Percentiles rank a stretch among this genome's conserved stretches.
Evolutionary conservation across 768 basidiomycete species (phyloP).

Genomic region (Lactarius hatsudake): DNA sequence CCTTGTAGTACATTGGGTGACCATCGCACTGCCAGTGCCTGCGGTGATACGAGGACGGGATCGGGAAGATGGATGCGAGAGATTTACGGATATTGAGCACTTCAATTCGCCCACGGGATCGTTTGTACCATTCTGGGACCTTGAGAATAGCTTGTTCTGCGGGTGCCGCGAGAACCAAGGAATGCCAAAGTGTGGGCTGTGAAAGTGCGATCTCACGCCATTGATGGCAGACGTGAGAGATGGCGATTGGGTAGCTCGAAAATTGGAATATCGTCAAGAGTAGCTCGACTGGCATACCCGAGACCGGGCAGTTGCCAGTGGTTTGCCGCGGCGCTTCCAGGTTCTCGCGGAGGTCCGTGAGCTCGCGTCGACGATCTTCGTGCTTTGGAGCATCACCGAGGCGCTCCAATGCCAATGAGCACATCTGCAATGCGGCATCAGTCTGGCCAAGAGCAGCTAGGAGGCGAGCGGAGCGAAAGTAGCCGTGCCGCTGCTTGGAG

Average conservation of each 20-base stretch:
- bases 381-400: constrained; percentile 42
- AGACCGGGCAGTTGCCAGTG: constrained; percentile 13
- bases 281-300: constrained; percentile 64
- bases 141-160: constrained; percentile 48
- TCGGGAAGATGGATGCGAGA: constrained; percentile 30
- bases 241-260: constrained; percentile 42
- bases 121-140: constrained; percentile 55
- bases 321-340: background rate
- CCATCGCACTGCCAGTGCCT: background rate
- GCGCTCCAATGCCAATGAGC: constrained; percentile 52
- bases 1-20: constrained; percentile 22
- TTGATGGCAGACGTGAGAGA: constrained; percentile 58
- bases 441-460: constrained; percentile 52
- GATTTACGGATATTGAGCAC: constrained; percentile 15
- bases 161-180: constrained; percentile 46
- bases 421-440: constrained; percentile 56
- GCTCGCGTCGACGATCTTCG: constrained; percentile 40
- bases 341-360: constrained; percentile 15
- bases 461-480: constrained; percentile 68
- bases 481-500: constrained; percentile 73
- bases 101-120: constrained; percentile 49
- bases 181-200: constrained; percentile 60
- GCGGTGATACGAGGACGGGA: background rate
- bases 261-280: constrained; percentile 52
- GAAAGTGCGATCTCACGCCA: constrained; percentile 58